Evolutionary conservation across 2,329 filamentous ascomycete genomes (phyloP).

Genomic region (Venturia carpophila): DNA sequence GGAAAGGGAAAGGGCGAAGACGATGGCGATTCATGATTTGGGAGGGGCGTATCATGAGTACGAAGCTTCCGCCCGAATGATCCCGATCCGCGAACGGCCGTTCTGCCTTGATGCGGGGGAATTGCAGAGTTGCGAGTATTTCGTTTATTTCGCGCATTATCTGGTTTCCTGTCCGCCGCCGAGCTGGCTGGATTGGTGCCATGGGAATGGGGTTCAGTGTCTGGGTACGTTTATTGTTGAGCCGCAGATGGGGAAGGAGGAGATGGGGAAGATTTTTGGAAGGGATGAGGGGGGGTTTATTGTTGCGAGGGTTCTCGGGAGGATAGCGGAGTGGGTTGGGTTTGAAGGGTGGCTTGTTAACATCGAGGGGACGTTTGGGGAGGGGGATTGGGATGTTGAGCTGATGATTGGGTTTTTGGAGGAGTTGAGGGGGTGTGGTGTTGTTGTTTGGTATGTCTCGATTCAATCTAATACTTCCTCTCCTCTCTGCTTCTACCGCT

Average conservation of each 20-base stretch:
- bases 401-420: slow-evolving; percentile 32
- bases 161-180: slow-evolving; percentile 39
- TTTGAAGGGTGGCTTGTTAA: slow-evolving; percentile 44
- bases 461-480: slow-evolving; percentile 19
- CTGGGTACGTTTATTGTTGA: slow-evolving; percentile 41
- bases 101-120: slow-evolving; percentile 20
- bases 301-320: slow-evolving; percentile 33
- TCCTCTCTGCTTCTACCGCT: too few relatives aligned
- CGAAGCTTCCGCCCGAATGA: neutral
- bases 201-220: slow-evolving; percentile 38
- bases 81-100: neutral
- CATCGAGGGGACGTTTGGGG: slow-evolving; percentile 37
- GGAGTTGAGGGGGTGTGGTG: slow-evolving; percentile 30
- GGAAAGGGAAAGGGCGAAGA: neutral
- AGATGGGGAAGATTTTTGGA: neutral
- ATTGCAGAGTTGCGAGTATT: slow-evolving; percentile 37
- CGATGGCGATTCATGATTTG: slow-evolving; percentile 4
- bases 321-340: slow-evolving; percentile 35
- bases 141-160: slow-evolving; percentile 44
- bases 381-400: slow-evolving; percentile 26
- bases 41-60: neutral
- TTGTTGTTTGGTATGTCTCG: slow-evolving; percentile 22
- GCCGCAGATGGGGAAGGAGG: slow-evolving; percentile 18
- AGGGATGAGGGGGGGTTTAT: slow-evolving; percentile 21
- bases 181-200: slow-evolving; percentile 40